Evolutionary conservation across 371 early-diverging fungal genomes (phyloP).

Genomic region (Mucor velutinosus): DNA sequence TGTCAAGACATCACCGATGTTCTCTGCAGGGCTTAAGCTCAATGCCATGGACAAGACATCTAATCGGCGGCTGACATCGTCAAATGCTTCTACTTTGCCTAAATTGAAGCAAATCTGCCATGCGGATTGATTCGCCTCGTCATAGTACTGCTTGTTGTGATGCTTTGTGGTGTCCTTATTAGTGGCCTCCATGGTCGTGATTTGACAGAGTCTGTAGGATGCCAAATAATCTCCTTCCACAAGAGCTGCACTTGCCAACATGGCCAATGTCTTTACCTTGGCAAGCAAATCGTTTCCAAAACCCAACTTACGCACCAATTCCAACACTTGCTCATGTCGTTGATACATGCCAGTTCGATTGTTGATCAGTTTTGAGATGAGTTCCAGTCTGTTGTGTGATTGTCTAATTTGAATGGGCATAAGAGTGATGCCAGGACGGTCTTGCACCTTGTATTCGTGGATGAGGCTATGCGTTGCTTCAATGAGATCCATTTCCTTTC

Average conservation of each 20-base stretch:
- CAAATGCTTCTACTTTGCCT: constrained; percentile 46
- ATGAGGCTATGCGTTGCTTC: constrained; percentile 74
- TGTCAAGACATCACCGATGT: constrained; percentile 55
- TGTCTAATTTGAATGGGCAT: constrained; percentile 80
- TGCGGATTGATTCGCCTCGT: constrained; percentile 53
- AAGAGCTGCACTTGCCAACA: constrained; percentile 64
- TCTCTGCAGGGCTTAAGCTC: constrained; percentile 60
- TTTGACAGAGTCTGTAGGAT: constrained; percentile 56
- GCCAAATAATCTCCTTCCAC: constrained; percentile 54
- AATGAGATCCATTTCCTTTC: constrained; percentile 68
- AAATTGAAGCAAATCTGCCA: constrained; percentile 63
- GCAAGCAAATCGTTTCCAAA: constrained; percentile 48
- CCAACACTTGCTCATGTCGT: constrained; percentile 54
- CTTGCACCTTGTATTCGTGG: constrained; percentile 56
- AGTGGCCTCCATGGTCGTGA: constrained; percentile 42
- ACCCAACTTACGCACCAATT: constrained; percentile 64
- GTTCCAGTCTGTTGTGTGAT: constrained; percentile 61
- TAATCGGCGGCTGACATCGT: constrained; percentile 50
- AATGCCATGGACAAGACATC: constrained; percentile 66
- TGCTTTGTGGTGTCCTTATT: constrained; percentile 16
- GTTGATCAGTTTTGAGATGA: constrained; percentile 63
- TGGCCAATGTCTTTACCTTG: constrained; percentile 54
- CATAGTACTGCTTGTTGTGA: constrained; percentile 34
- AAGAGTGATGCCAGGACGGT: constrained; percentile 56
- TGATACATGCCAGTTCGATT: constrained; percentile 55